Evolutionary conservation across 305 asterid species (phyloP).

Genomic region (Solanum hybrid): DNA sequence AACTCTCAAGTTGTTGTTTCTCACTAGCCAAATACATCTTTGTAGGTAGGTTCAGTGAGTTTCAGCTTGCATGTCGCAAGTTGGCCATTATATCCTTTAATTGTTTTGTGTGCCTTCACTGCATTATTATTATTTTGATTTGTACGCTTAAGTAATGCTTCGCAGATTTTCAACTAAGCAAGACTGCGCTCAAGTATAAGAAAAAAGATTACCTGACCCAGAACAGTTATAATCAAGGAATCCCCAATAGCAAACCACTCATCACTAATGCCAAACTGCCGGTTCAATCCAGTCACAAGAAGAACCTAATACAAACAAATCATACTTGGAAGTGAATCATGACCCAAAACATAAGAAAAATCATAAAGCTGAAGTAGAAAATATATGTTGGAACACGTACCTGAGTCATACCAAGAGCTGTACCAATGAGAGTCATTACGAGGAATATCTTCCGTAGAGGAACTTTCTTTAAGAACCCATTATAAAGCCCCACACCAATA

Average conservation of each 20-base stretch:
- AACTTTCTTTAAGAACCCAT: constrained; percentile 70
- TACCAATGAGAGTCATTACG: constrained; percentile 57
- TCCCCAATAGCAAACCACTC: constrained; percentile 97
- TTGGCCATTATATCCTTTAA: not conserved
- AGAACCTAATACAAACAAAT: constrained; percentile 39
- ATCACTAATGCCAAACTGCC: constrained; percentile 70
- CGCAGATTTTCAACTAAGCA: not conserved
- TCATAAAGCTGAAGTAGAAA: not conserved
- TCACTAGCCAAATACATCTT: not conserved
- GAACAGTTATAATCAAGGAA: constrained; percentile 84
- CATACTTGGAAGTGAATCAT: not conserved
- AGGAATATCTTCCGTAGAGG: constrained; percentile 77
- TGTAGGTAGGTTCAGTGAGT: not conserved
- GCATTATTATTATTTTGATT: not conserved
- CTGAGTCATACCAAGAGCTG: constrained; percentile 83
- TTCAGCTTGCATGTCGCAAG: not conserved
- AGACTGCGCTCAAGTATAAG: not conserved
- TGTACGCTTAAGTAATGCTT: not conserved
- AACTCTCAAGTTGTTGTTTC: not conserved
- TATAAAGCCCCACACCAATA: constrained; percentile 76
- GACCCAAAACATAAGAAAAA: not conserved
- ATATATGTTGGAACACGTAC: constrained; percentile 21
- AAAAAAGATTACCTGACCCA: constrained; percentile 53
- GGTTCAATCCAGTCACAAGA: constrained; percentile 84
- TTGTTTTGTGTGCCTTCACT: not conserved